Percentiles rank a stretch among this genome's conserved stretches.
phyloP scores from a whole-genome alignment of 345 rosid species.

The Gossypium turneri region DNA sequence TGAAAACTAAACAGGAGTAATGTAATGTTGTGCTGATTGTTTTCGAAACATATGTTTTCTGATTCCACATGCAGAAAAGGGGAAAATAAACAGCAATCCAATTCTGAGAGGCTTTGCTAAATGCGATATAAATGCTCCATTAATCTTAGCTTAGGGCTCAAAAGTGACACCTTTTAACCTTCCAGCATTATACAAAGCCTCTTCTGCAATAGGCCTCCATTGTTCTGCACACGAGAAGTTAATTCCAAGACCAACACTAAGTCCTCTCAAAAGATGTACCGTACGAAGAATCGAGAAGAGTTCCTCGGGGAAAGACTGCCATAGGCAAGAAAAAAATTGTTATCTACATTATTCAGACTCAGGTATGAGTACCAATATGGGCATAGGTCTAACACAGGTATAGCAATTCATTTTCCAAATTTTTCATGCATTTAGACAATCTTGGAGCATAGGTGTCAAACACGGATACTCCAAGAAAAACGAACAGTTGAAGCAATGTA shows the following conservation, averaged over 20 bases:
- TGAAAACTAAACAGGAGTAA: background rate
- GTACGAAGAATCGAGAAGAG: slow-evolving; percentile 89
- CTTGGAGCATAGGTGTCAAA: no score
- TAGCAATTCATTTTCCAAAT: no score
- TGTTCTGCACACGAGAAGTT: slow-evolving; percentile 83
- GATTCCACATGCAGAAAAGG: background rate
- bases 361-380: no score
- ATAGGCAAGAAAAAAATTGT: background rate
- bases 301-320: slow-evolving; percentile 88
- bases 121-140: background rate
- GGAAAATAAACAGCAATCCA: background rate
- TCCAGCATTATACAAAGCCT: slow-evolving; percentile 63
- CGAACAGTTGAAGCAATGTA: no score
- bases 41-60: background rate
- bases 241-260: slow-evolving; percentile 84
- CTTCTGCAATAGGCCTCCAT: slow-evolving; percentile 86
- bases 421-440: no score
- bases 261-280: slow-evolving; percentile 79
- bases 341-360: background rate
- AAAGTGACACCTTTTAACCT: slow-evolving; percentile 52
- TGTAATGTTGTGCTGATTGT: background rate
- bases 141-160: background rate
- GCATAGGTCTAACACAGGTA: no score
- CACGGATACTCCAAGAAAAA: no score
- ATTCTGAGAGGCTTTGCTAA: background rate